These are phyloP conservation scores for Tricholoma flavovirens DNA, from an alignment of 768 basidiomycete genomes.

Conservation along the genomic window DNA sequence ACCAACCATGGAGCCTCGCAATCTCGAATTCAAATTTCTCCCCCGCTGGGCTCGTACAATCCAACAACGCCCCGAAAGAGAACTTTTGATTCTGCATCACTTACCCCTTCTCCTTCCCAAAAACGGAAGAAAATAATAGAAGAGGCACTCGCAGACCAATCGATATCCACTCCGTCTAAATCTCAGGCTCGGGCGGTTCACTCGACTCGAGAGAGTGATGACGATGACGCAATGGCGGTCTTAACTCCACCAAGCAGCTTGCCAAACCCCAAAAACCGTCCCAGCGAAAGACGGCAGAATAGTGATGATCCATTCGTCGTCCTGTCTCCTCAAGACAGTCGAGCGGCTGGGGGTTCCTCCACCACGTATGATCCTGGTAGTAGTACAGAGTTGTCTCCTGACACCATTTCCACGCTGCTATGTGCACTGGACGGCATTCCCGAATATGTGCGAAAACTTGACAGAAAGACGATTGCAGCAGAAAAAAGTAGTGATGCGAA, in stretches of 20 bases:
- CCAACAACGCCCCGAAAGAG: conserved; percentile 12
- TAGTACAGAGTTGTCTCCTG: conserved; percentile 12
- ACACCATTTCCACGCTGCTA: conserved; percentile 18
- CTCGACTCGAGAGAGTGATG: background rate
- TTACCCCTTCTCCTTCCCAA: conserved; percentile 12
- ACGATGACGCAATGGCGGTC: conserved; percentile 1
- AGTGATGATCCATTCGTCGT: background rate
- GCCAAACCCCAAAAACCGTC: background rate
- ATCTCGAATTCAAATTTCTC: background rate
- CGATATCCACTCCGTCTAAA: background rate
- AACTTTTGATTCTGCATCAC: background rate
- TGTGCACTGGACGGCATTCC: conserved; percentile 8
- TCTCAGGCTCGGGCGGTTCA: background rate
- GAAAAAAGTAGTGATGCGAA: conserved; percentile 31
- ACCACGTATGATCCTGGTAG: background rate
- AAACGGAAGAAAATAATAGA: conserved; percentile 17
- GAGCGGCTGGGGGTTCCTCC: background rate
- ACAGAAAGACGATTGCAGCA: conserved; percentile 31
- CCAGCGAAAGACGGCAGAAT: background rate
- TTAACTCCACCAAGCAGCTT: conserved; percentile 6
- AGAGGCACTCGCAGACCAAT: conserved; percentile 10
- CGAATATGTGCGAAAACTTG: conserved; percentile 31
- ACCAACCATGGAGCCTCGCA: background rate
- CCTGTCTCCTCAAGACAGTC: background rate
- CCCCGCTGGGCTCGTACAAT: background rate